Conservation (phyloP, 2,329 filamentous ascomycete species). For the Paracorniculantispora psalliotae region DNA sequence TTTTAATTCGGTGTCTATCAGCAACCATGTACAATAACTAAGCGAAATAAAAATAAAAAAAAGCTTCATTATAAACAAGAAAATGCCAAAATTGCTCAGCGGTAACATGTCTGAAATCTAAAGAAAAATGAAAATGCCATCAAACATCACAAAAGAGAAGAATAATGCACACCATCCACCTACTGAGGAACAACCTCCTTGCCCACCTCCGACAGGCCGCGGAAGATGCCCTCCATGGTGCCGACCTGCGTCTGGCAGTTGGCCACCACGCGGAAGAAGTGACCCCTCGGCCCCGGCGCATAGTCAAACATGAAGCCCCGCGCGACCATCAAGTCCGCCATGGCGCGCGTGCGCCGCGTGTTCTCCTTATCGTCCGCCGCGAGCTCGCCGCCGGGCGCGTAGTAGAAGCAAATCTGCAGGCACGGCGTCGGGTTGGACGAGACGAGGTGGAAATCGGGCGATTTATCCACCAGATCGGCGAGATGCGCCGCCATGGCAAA, state of each 20-base stretch:
- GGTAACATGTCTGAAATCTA: background rate
- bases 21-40: background rate
- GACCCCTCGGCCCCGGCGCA: conserved; percentile 49
- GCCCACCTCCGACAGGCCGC: conserved; percentile 45
- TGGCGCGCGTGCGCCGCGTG: conserved; percentile 43
- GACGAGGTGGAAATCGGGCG: conserved; percentile 63
- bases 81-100: background rate
- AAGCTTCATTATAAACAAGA: background rate
- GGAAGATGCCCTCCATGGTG: conserved; percentile 50
- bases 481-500: conserved; percentile 68
- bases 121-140: background rate
- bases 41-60: background rate
- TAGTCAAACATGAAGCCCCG: conserved; percentile 59
- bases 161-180: too few species aligned
- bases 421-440: conserved; percentile 76
- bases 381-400: conserved; percentile 53
- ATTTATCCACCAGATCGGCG: conserved; percentile 49
- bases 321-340: conserved; percentile 42
- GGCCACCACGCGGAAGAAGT: conserved; percentile 54
- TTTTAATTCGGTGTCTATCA: background rate
- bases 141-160: background rate
- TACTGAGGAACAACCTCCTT: conserved; percentile 3
- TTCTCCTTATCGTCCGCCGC: conserved; percentile 38
- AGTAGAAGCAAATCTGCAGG: conserved; percentile 93
- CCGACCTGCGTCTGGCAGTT: conserved; percentile 49